Evolutionary conservation across 306 rosid genomes (phyloP).

Genomic region (Inga laurina): DNA sequence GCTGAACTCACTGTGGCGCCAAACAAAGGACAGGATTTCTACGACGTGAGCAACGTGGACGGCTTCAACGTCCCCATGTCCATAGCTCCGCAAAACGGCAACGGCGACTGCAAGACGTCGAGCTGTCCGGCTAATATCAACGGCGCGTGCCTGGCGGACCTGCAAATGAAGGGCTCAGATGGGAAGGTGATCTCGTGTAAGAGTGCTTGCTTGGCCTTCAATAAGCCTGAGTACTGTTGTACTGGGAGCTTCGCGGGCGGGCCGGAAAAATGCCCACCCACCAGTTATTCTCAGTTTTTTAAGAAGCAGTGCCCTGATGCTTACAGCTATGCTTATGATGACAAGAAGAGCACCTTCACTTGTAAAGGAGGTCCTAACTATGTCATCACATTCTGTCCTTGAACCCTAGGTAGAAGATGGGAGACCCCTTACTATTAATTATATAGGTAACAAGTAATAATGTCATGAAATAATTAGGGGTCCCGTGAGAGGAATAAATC

Average conservation of each 20-base stretch:
- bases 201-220: constrained; percentile 66
- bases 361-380: constrained; percentile 53
- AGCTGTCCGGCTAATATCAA: constrained; percentile 44
- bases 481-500: background rate
- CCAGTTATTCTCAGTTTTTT: constrained; percentile 45
- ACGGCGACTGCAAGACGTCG: constrained; percentile 30
- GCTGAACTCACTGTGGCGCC: constrained; percentile 42
- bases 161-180: constrained; percentile 33
- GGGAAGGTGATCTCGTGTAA: constrained; percentile 60
- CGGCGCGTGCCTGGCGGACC: constrained; percentile 31
- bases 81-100: constrained; percentile 47
- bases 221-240: constrained; percentile 56
- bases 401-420: background rate
- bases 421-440: too few species aligned
- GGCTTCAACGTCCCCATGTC: constrained; percentile 70
- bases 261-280: constrained; percentile 45
- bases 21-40: constrained; percentile 58
- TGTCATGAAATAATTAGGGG: background rate
- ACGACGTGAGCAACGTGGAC: constrained; percentile 66
- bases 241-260: constrained; percentile 5
- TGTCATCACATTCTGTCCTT: constrained; percentile 64
- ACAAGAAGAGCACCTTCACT: constrained; percentile 48
- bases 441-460: background rate
- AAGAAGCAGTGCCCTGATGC: constrained; percentile 64
- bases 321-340: constrained; percentile 70